Evolutionary conservation across 345 rosid species (phyloP).

Genomic region (Eutrema yunnanense): DNA sequence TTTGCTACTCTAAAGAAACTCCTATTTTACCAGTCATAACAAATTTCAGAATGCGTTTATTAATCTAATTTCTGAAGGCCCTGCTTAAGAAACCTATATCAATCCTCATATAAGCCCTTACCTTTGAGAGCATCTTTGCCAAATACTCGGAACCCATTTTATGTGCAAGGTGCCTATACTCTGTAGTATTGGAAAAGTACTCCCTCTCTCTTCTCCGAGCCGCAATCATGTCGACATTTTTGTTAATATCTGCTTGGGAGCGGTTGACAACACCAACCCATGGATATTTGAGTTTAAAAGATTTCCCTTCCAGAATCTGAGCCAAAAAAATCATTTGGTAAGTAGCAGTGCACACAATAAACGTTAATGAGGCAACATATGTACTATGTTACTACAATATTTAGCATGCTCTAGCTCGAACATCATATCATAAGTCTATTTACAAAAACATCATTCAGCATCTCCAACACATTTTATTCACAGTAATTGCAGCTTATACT

Average conservation of each 20-base stretch:
- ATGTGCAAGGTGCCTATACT: conserved; percentile 90
- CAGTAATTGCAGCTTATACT: conserved; percentile 1
- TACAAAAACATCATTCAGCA: not conserved
- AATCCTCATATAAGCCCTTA: conserved; percentile 20
- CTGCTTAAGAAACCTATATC: not conserved
- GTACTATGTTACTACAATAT: not conserved
- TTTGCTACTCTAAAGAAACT: not conserved
- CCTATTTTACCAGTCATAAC: not conserved
- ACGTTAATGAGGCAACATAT: not conserved
- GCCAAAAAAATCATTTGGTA: conserved; percentile 13
- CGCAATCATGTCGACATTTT: conserved; percentile 97
- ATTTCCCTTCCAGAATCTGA: conserved; percentile 89
- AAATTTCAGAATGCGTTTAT: not conserved
- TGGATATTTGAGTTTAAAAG: conserved; percentile 83
- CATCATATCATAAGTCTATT: conserved; percentile 1
- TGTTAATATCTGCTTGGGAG: conserved; percentile 97
- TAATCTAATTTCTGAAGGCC: not conserved
- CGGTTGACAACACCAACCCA: conserved; percentile 99
- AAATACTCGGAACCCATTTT: conserved; percentile 99
- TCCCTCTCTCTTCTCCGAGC: conserved; percentile 96
- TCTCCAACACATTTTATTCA: not conserved
- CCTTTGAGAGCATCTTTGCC: conserved; percentile 95
- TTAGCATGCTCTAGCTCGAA: not conserved
- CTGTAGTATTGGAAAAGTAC: conserved; percentile 77
- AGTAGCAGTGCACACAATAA: conserved; percentile 12